Evolutionary conservation across 371 early-diverging fungal species (phyloP).

Genomic region (Homolaphlyctis polyrhiza): DNA sequence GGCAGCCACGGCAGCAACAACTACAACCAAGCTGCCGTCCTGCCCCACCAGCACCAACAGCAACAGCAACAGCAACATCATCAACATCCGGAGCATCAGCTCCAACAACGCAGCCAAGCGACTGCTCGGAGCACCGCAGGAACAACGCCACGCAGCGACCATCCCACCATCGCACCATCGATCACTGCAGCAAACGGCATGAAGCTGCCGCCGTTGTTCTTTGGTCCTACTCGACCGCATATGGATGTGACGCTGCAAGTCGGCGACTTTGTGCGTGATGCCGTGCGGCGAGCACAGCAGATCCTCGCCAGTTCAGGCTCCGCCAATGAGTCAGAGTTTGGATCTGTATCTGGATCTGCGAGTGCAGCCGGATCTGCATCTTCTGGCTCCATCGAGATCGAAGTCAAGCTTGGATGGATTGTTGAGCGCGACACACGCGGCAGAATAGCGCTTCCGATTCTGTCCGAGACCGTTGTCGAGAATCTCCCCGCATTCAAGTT

Average conservation of each 20-base stretch:
- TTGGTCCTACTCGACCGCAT: background rate
- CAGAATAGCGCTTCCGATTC: constrained; percentile 5
- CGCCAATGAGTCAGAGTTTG: too few relatives aligned
- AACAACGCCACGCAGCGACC: background rate
- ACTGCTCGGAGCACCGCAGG: background rate
- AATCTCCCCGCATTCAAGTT: background rate
- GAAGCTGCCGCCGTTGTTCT: background rate
- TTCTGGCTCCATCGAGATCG: background rate
- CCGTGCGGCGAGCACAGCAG: background rate
- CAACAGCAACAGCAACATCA: background rate
- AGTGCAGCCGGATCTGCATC: too few relatives aligned
- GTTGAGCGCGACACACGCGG: constrained; percentile 3
- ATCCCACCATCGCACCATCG: background rate
- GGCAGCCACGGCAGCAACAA: background rate
- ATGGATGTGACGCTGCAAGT: constrained; percentile 1
- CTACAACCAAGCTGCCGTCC: background rate
- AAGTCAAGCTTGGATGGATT: background rate
- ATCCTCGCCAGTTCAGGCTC: too few relatives aligned
- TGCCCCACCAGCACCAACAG: background rate
- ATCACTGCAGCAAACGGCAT: background rate
- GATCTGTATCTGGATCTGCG: too few relatives aligned
- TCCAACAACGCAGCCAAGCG: background rate
- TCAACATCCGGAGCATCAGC: background rate
- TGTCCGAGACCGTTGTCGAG: constrained; percentile 8
- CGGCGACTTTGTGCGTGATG: background rate